A percentile compares a stretch with the other conserved stretches of the same genome.
These are phyloP conservation scores for Hanseniaspora thailandica DNA, from an alignment of 805 yeast species.

Conservation along the genomic window DNA sequence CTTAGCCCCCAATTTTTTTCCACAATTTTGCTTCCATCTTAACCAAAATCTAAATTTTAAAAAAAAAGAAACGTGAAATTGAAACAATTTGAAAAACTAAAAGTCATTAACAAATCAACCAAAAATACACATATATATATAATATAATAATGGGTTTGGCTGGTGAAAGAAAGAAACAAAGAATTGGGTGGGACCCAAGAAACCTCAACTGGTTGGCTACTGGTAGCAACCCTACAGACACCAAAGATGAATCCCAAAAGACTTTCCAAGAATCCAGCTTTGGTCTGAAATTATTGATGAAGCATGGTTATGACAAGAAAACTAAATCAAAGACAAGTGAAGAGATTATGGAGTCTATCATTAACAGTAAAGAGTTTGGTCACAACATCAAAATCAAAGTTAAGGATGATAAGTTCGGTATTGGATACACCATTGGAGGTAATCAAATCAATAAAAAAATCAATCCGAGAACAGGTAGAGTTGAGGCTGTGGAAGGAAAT, in stretches of 20 bases:
- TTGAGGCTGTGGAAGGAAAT: conserved; percentile 30
- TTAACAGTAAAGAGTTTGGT: conserved; percentile 14
- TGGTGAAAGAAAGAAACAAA: conserved; percentile 65
- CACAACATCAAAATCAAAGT: conserved; percentile 59
- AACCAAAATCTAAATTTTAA: too few species aligned
- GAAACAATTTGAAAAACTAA: too few species aligned
- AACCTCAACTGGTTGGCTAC: conserved; percentile 64
- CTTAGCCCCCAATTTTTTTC: too few species aligned
- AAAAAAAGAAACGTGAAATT: not conserved
- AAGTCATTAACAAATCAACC: not conserved
- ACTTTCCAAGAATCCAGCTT: conserved; percentile 13
- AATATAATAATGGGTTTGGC: conserved; percentile 59
- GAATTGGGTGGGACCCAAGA: conserved; percentile 86
- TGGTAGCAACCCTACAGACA: not conserved
- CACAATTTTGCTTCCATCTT: too few species aligned
- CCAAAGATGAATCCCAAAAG: not conserved
- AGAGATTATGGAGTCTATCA: conserved; percentile 13
- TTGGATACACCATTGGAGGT: conserved; percentile 38
- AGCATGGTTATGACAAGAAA: conserved; percentile 13
- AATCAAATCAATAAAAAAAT: conserved; percentile 49
- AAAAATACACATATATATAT: not conserved
- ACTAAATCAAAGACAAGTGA: conserved; percentile 9
- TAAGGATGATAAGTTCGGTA: conserved; percentile 73
- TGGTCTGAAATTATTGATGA: conserved; percentile 10
- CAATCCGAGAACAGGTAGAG: conserved; percentile 14